Percentiles rank a stretch among this genome's conserved stretches.
These are phyloP conservation scores for Apiotrichum akiyoshidainum DNA, from an alignment of 1,284 basidiomycete species.

Conservation along the genomic window DNA sequence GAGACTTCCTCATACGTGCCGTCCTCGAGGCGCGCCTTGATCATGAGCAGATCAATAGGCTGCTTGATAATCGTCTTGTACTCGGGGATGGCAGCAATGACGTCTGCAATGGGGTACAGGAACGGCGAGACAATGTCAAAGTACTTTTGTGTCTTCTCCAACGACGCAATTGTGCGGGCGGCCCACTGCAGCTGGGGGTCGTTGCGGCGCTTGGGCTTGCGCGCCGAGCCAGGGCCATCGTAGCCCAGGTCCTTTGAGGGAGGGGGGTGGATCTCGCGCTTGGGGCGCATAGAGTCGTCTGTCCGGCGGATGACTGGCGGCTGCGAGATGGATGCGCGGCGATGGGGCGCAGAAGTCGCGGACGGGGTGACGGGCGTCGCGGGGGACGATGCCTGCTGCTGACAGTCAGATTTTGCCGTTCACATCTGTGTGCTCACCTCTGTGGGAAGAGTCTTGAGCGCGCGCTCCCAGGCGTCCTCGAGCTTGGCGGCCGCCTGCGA, in stretches of 20 bases:
- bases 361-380: conserved; percentile 25
- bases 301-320: conserved; percentile 48
- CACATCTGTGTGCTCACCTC: conserved; percentile 54
- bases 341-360: conserved; percentile 14
- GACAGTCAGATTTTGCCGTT: not conserved
- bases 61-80: conserved; percentile 87
- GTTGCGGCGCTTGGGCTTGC: conserved; percentile 59
- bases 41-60: conserved; percentile 91
- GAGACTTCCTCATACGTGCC: conserved; percentile 70
- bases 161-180: conserved; percentile 67
- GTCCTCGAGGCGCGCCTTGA: conserved; percentile 75
- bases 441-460: conserved; percentile 69
- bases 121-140: conserved; percentile 75
- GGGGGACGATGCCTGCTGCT: conserved; percentile 23
- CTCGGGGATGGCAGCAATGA: conserved; percentile 63
- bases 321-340: conserved; percentile 43
- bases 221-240: conserved; percentile 55
- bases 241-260: conserved; percentile 87
- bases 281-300: conserved; percentile 69
- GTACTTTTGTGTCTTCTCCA: conserved; percentile 73
- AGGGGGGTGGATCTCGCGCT: conserved; percentile 94
- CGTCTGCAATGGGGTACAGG: conserved; percentile 86
- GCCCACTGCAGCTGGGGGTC: conserved; percentile 78
- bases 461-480: conserved; percentile 82
- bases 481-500: conserved; percentile 74